phyloP scores from a whole-genome alignment of 192 early-diverging fungal species.

The Entrophospora sp. region DNA sequence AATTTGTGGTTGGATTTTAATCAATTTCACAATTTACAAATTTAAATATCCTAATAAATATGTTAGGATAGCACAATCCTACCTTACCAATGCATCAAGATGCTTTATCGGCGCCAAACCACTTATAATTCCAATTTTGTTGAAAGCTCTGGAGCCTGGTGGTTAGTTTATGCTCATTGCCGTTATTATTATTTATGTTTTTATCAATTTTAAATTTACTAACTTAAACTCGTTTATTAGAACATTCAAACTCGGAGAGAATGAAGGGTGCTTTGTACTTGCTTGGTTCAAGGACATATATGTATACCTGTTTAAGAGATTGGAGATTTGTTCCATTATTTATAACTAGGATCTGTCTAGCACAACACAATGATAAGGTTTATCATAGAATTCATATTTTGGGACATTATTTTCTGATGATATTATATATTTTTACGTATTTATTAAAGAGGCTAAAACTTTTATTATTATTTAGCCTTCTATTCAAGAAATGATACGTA shows the following conservation, averaged over 20 bases:
- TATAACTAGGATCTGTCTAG: slow-evolving; percentile 39
- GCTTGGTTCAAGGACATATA: slow-evolving; percentile 38
- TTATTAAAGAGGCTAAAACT: too few relatives aligned
- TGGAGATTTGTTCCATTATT: slow-evolving; percentile 48
- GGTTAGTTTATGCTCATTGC: too few relatives aligned
- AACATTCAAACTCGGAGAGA: slow-evolving; percentile 41
- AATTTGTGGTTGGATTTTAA: background rate
- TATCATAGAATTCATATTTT: too few relatives aligned
- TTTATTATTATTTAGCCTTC: slow-evolving; percentile 34
- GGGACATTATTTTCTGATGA: too few relatives aligned
- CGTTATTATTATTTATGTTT: too few relatives aligned
- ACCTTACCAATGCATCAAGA: slow-evolving; percentile 36
- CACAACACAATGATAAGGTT: slow-evolving; percentile 59
- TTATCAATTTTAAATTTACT: too few relatives aligned
- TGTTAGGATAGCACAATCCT: slow-evolving; percentile 37
- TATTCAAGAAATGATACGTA: slow-evolving; percentile 53
- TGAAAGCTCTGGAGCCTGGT: slow-evolving; percentile 38
- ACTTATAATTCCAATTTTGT: slow-evolving; percentile 35
- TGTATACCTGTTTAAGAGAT: slow-evolving; percentile 42
- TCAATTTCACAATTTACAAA: background rate
- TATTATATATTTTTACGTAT: too few relatives aligned
- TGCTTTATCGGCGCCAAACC: slow-evolving; percentile 44
- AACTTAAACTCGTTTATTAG: too few relatives aligned
- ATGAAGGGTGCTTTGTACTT: slow-evolving; percentile 65
- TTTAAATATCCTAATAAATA: background rate